These are phyloP conservation scores for Ambrosiella xylebori DNA, from an alignment of 2,329 filamentous ascomycete species.

Conservation along the genomic window DNA sequence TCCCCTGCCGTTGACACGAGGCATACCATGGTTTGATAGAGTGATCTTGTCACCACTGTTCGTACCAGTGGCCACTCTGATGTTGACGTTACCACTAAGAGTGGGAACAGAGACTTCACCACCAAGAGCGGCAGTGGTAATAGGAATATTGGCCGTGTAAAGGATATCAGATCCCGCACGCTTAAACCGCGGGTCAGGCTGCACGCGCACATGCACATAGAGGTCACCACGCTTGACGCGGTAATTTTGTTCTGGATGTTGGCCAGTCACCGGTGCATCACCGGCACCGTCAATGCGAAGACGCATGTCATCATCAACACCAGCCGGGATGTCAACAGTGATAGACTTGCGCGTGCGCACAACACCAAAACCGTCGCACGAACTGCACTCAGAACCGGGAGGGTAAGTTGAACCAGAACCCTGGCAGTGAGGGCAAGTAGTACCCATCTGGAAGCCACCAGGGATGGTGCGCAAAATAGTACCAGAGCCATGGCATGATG, in stretches of 20 bases:
- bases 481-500: slow-evolving; percentile 70
- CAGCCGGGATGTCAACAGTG: slow-evolving; percentile 79
- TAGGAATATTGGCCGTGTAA: slow-evolving; percentile 76
- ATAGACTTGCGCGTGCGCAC: slow-evolving; percentile 69
- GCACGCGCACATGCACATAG: slow-evolving; percentile 77
- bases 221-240: slow-evolving; percentile 67
- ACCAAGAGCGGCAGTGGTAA: slow-evolving; percentile 84
- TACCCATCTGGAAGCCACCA: slow-evolving; percentile 90
- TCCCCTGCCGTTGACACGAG: slow-evolving; percentile 52
- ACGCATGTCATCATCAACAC: slow-evolving; percentile 93
- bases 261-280: slow-evolving; percentile 66
- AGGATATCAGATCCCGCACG: slow-evolving; percentile 77
- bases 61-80: slow-evolving; percentile 82
- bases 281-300: slow-evolving; percentile 72
- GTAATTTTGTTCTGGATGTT: slow-evolving; percentile 38
- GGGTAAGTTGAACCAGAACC: slow-evolving; percentile 65
- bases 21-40: slow-evolving; percentile 84
- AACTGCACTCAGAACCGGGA: slow-evolving; percentile 60
- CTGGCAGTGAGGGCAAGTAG: slow-evolving; percentile 66
- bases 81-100: slow-evolving; percentile 73
- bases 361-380: slow-evolving; percentile 70
- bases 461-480: slow-evolving; percentile 76
- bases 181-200: slow-evolving; percentile 78
- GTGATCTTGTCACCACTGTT: slow-evolving; percentile 85
- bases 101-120: slow-evolving; percentile 83